A percentile compares a stretch with the other conserved stretches of the same genome.
Conservation (phyloP, 1,284 basidiomycete genomes). For the Melampsora abietis-canadensis region DNA sequence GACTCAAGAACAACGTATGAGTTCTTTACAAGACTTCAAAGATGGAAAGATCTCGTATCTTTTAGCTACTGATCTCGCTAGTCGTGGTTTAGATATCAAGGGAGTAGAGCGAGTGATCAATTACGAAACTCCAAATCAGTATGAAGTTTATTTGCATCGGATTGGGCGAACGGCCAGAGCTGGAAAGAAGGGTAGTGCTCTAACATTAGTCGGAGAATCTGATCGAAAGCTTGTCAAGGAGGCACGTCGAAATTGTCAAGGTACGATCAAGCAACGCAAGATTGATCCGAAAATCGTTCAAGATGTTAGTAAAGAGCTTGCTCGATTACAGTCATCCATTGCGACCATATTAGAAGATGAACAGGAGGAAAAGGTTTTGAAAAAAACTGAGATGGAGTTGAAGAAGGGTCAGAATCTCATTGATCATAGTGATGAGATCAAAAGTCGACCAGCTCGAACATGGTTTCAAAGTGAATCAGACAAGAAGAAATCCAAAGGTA, state of each 20-base stretch:
- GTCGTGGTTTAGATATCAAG: slow-evolving; percentile 55
- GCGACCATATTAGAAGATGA: slow-evolving; percentile 82
- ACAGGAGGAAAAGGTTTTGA: slow-evolving; percentile 89
- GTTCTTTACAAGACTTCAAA: slow-evolving; percentile 79
- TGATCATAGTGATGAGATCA: slow-evolving; percentile 91
- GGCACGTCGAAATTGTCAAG: slow-evolving; percentile 84
- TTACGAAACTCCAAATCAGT: slow-evolving; percentile 92
- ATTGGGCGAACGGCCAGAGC: slow-evolving; percentile 95
- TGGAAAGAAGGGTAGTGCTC: slow-evolving; percentile 86
- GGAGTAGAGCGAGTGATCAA: slow-evolving; percentile 60
- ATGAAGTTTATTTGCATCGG: slow-evolving; percentile 91
- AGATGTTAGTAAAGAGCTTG: slow-evolving; percentile 70
- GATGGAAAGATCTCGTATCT: slow-evolving; percentile 80
- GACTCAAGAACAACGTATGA: slow-evolving; percentile 87
- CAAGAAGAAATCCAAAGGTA: slow-evolving; percentile 75
- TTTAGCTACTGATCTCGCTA: slow-evolving; percentile 92
- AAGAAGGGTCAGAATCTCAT: slow-evolving; percentile 94
- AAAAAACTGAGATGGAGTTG: slow-evolving; percentile 91
- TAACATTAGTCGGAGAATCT: slow-evolving; percentile 91
- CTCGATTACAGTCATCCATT: slow-evolving; percentile 73
- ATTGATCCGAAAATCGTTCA: slow-evolving; percentile 74
- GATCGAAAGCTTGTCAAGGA: slow-evolving; percentile 96
- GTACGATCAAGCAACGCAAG: slow-evolving; percentile 84
- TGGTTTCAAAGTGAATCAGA: slow-evolving; percentile 95
- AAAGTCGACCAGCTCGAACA: slow-evolving; percentile 83